phyloP scores from a whole-genome alignment of 495 filamentous ascomycete genomes.

The Tuber indicum region DNA sequence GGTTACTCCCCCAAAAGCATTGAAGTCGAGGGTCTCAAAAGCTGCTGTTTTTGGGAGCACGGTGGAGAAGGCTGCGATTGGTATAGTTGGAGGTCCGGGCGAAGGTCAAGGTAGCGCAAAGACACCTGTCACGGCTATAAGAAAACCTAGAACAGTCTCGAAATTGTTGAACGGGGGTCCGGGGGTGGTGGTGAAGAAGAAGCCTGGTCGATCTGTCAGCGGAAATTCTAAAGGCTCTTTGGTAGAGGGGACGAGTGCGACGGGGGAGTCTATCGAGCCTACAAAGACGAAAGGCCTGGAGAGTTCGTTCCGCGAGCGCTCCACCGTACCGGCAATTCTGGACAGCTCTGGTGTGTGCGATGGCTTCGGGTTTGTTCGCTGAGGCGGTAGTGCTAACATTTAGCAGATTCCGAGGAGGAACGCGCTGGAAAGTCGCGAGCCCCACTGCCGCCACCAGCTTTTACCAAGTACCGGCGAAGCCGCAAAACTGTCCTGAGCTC shows the following conservation, averaged over 20 bases:
- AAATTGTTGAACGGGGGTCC: not conserved
- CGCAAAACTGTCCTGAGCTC: not conserved
- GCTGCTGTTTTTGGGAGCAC: not conserved
- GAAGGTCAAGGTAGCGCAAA: not conserved
- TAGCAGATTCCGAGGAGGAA: not conserved
- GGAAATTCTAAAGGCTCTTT: not conserved
- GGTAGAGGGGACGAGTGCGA: not conserved
- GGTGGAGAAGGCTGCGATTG: not conserved
- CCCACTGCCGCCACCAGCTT: not conserved
- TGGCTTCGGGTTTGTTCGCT: not conserved
- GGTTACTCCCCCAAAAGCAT: constrained; percentile 16
- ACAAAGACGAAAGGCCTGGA: not conserved
- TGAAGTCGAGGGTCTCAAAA: not conserved
- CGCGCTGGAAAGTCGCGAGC: not conserved
- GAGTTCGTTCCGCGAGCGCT: not conserved
- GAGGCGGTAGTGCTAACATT: not conserved
- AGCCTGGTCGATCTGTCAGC: not conserved
- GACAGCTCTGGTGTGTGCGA: not conserved
- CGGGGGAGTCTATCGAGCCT: not conserved
- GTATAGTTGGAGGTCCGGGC: not conserved
- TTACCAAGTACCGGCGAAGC: not conserved
- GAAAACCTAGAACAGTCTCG: not conserved
- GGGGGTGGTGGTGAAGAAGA: not conserved
- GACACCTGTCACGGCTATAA: not conserved
- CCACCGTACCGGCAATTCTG: not conserved